Percentiles rank a stretch among this genome's conserved stretches.
Evolutionary conservation across 768 basidiomycete species (phyloP).

Genomic region (Boletus insuetus): DNA sequence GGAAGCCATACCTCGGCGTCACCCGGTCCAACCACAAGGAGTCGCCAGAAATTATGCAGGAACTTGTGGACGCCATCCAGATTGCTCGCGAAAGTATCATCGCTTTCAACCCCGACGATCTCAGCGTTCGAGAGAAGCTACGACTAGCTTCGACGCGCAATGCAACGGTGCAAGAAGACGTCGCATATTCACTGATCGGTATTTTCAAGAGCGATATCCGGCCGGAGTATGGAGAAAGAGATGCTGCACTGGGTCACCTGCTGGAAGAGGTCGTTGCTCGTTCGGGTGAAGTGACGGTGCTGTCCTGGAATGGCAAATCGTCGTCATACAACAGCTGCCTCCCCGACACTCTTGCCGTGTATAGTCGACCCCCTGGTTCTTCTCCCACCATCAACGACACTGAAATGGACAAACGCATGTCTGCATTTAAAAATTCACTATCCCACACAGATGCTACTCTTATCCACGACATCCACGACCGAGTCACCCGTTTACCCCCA

Average conservation of each 20-base stretch:
- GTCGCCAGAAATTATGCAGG: constrained; percentile 6
- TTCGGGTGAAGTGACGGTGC: constrained; percentile 4
- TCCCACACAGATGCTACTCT: background rate
- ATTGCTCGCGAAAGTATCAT: constrained; percentile 2
- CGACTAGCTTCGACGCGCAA: constrained; percentile 9
- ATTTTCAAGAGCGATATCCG: constrained; percentile 9
- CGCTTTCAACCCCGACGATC: constrained; percentile 3
- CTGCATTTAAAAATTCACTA: background rate
- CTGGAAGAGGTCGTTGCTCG: constrained; percentile 12
- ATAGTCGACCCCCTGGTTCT: background rate
- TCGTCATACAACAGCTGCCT: constrained; percentile 16
- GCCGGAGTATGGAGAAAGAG: constrained; percentile 6
- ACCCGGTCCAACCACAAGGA: constrained; percentile 7
- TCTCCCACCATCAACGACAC: background rate
- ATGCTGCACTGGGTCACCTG: constrained; percentile 8
- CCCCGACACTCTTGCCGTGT: constrained; percentile 1
- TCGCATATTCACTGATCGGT: constrained; percentile 10
- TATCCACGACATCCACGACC: background rate
- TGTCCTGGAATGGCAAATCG: constrained; percentile 9
- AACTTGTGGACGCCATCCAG: constrained; percentile 5
- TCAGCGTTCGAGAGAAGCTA: constrained; percentile 8
- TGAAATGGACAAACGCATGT: background rate
- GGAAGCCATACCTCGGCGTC: constrained; percentile 11
- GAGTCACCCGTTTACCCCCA: background rate
- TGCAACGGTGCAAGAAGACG: constrained; percentile 6